Base-by-base conservation (phyloP, 2,329 filamentous ascomycete species). In the Apiospora aurea region DNA sequence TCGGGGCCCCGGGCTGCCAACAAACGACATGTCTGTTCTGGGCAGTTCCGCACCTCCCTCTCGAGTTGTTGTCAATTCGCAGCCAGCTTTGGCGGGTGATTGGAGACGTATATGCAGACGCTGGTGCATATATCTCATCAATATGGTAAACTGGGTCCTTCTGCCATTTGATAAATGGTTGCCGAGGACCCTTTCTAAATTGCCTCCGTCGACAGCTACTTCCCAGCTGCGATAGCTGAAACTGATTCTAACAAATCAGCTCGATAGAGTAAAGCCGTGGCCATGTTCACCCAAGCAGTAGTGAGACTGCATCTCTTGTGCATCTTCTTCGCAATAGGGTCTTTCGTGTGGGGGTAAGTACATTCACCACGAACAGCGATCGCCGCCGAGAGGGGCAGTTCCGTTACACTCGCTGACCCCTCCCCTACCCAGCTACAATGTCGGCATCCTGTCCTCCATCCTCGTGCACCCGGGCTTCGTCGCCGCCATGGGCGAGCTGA, bases 381-480 rank as follows among this genome's bases (percentile, higher is more conserved):
- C 29, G 8, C 53, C 1, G 4, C 13, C 24, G 5, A 16, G 51
- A 16, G 11, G 13, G 24, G 5, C 13, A 16, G 24, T 7, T 8
- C 1, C 1, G 44, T 21, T 4, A 5, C 21, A 6, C 44, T 47
- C 21, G 6, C 57, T 64, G 8, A 41, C 34, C 29, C 8, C 6
- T n/a, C 21, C 67, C 8, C 6, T n/a, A 16, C 67, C 67, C 21
- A 68, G 71, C 43, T 90, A 90, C 78, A 89, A 89, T 76, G 85
- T 90, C 75, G 88, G 88, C 70, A 83, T 90, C 61, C 81, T 90
- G 24, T 87, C 87, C 1, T 87, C 87, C 0, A 82, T 90, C 49
- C 86, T 89, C 70, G 86, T 89, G 6, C 85, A 89, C 75, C 85
- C 85, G 0, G 88, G 88, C 24, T 90, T 88, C 80, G 80, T 81